phyloP scores from a whole-genome alignment of 2,329 filamentous ascomycete genomes.

The Aureobasidium sp. region DNA sequence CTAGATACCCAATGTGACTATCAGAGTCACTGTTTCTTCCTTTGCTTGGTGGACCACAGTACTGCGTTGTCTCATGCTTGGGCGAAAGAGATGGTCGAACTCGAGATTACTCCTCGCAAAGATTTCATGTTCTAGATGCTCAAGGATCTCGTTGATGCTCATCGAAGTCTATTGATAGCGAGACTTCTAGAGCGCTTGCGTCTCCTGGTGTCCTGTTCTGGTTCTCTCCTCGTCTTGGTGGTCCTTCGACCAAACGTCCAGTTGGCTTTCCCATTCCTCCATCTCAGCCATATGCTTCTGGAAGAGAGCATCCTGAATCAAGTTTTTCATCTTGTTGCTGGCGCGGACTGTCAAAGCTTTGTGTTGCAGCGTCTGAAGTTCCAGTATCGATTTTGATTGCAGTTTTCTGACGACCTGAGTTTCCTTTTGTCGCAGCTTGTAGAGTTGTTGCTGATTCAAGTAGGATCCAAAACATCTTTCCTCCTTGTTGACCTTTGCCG shows the following conservation, averaged over 20 bases:
- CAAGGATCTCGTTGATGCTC: not conserved
- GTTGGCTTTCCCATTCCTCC: not conserved
- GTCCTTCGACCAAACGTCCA: not conserved
- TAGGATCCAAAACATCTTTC: not conserved
- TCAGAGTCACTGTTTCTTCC: not conserved
- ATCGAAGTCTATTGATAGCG: not conserved
- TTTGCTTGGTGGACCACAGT: not conserved
- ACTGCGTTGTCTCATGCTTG: too few relatives aligned
- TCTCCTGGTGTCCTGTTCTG: not conserved
- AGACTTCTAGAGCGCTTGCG: not conserved
- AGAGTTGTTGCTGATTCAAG: not conserved
- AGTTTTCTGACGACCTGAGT: not conserved
- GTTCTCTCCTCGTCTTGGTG: not conserved
- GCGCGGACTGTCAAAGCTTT: not conserved
- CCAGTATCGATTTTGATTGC: not conserved
- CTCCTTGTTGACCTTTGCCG: not conserved
- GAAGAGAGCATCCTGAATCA: not conserved
- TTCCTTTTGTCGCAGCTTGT: not conserved
- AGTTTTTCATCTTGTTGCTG: not conserved
- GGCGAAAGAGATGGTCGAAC: too few relatives aligned
- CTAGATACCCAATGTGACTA: not conserved
- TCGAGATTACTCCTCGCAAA: not conserved
- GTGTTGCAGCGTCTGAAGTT: not conserved
- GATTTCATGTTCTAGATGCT: not conserved
- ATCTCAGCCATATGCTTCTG: not conserved